Conservation (phyloP, 2,329 filamentous ascomycete genomes). For the Penicillium verrucosum region DNA sequence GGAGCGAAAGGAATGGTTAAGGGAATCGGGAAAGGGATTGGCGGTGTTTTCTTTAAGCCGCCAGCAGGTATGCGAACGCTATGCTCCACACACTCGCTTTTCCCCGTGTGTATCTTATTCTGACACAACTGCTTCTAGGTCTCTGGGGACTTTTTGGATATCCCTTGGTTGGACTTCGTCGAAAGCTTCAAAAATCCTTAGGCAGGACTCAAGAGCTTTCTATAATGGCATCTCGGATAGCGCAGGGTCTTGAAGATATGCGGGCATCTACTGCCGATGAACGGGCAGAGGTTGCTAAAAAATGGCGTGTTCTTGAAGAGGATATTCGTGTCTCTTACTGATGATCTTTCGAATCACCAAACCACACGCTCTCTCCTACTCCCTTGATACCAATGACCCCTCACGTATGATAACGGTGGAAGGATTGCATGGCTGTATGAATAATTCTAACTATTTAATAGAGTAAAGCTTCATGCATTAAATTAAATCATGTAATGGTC, state of each 20-base stretch:
- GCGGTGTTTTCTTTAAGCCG: conserved; percentile 76
- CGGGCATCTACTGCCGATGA: conserved; percentile 13
- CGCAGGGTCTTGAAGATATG: conserved; percentile 24
- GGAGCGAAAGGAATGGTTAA: conserved; percentile 69
- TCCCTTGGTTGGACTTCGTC: conserved; percentile 25
- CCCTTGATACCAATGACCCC: not conserved
- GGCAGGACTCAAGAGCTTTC: conserved; percentile 15
- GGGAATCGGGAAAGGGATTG: conserved; percentile 77
- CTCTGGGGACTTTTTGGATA: conserved; percentile 27
- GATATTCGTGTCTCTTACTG: not conserved
- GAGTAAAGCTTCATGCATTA: too few species aligned
- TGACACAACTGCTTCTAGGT: conserved; percentile 6
- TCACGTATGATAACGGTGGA: not conserved
- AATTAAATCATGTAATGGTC: not conserved
- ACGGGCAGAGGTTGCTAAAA: conserved; percentile 14
- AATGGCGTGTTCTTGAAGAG: conserved; percentile 18
- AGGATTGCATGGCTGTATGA: not conserved
- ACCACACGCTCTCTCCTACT: not conserved
- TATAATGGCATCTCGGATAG: conserved; percentile 20
- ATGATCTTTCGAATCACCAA: not conserved
- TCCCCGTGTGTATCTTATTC: not conserved
- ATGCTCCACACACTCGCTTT: not conserved
- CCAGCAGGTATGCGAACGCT: conserved; percentile 59
- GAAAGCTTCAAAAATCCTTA: conserved; percentile 23
- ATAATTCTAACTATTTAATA: not conserved